phyloP scores from a whole-genome alignment of 441 rosid genomes.

The Euphorbia schlechtendalii region DNA sequence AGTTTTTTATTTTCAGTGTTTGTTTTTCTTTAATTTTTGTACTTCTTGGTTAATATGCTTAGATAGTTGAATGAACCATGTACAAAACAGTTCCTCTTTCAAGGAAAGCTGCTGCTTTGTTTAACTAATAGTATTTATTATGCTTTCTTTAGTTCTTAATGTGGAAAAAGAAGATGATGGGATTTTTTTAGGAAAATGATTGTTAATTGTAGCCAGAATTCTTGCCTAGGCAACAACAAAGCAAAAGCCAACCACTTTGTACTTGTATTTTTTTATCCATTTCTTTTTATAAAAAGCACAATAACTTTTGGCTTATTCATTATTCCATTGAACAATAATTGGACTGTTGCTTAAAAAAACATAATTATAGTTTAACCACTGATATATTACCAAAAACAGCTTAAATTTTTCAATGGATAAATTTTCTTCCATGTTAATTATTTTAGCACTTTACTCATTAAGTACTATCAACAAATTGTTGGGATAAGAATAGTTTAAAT shows the following conservation, averaged over 20 bases:
- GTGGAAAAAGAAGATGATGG: no score
- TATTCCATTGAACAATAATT: neutral
- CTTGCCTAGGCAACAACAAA: slow-evolving; percentile 34
- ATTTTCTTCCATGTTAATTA: no score
- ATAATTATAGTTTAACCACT: no score
- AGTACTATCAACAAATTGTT: no score
- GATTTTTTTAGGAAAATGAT: no score
- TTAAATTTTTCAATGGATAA: no score
- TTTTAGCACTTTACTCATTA: no score
- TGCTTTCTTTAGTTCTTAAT: no score
- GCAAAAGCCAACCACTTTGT: slow-evolving; percentile 27
- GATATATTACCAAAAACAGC: no score
- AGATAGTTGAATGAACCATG: slow-evolving; percentile 47
- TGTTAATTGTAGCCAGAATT: slow-evolving; percentile 37
- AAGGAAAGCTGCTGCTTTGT: slow-evolving; percentile 23
- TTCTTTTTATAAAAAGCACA: slow-evolving; percentile 24
- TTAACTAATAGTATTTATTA: no score
- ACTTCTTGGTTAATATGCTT: slow-evolving; percentile 29
- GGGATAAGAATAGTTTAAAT: no score
- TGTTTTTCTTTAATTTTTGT: slow-evolving; percentile 11
- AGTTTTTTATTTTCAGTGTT: no score
- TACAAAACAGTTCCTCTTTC: slow-evolving; percentile 48
- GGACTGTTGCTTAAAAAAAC: neutral
- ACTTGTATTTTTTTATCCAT: slow-evolving; percentile 14
- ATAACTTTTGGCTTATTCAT: slow-evolving; percentile 23